Evolutionary conservation across 139 green algal genomes (phyloP).

Genomic region (Chlorella sp.): DNA sequence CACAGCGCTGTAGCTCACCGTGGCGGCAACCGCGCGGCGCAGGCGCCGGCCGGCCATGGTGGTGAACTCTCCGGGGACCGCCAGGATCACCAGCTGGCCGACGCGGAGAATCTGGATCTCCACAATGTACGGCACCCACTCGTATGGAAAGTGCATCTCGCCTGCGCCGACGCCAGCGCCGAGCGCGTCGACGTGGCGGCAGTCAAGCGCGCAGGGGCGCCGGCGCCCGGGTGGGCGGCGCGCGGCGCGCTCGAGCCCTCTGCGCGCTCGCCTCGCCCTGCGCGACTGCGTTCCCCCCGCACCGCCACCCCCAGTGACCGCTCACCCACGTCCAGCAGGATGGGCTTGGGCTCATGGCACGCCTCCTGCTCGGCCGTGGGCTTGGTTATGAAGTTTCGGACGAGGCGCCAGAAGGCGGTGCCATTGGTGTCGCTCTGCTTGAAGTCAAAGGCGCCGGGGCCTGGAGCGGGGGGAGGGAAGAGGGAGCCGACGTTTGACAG

Average conservation of each 20-base stretch:
- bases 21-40: constrained; percentile 47
- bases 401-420: constrained; percentile 73
- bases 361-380: constrained; percentile 54
- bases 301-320: neutral
- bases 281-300: no score
- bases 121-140: constrained; percentile 65
- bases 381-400: constrained; percentile 59
- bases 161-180: no score
- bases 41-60: constrained; percentile 85
- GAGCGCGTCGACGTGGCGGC: no score
- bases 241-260: no score
- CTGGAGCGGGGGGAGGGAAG: constrained; percentile 35
- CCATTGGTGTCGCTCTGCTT: constrained; percentile 75
- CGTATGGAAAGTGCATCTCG: constrained; percentile 69
- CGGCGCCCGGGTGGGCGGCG: no score
- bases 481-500: no score
- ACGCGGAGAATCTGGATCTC: constrained; percentile 60
- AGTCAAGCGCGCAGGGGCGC: no score
- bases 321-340: constrained; percentile 75
- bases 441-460: constrained; percentile 86
- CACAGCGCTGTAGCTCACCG: constrained; percentile 32
- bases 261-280: no score
- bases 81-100: constrained; percentile 60
- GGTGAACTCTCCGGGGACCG: constrained; percentile 77
- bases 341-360: constrained; percentile 87